Evolutionary conservation across 257 asterid species (phyloP).

Genomic region (Craterostigma plantagineum): DNA sequence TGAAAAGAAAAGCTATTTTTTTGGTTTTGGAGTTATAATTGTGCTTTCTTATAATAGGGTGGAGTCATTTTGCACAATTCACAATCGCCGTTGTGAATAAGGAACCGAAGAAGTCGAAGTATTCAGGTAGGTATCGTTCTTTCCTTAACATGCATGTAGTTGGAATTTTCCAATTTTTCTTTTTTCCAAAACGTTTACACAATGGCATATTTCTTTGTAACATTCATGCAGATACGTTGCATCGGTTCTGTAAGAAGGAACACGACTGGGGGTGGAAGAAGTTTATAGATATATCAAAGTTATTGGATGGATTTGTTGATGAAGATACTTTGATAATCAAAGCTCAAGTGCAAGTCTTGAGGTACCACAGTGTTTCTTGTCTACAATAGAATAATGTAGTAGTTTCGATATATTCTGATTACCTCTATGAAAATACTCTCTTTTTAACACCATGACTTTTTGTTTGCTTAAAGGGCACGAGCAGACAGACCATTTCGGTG

Average conservation of each 20-base stretch:
- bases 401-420: too few species aligned
- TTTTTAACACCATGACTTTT: too few species aligned
- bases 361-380: slow-evolving; percentile 16
- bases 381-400: too few species aligned
- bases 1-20: neutral
- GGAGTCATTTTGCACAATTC: slow-evolving; percentile 97
- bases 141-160: neutral
- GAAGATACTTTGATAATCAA: slow-evolving; percentile 68
- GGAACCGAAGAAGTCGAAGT: slow-evolving; percentile 81
- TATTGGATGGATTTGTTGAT: slow-evolving; percentile 73
- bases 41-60: slow-evolving; percentile 27
- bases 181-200: neutral
- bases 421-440: too few species aligned
- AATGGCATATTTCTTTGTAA: slow-evolving; percentile 9
- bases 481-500: slow-evolving; percentile 84
- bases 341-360: slow-evolving; percentile 95
- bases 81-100: slow-evolving; percentile 89
- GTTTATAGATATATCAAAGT: slow-evolving; percentile 90
- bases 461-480: slow-evolving; percentile 36
- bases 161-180: neutral
- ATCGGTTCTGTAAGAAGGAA: slow-evolving; percentile 88
- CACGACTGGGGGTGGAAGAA: slow-evolving; percentile 99
- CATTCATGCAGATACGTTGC: slow-evolving; percentile 53
- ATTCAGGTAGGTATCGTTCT: slow-evolving; percentile 43
- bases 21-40: neutral